Evolutionary conservation across 1,139 yeast genomes (phyloP).

Genomic region (Scheffersomyces lignicola): DNA sequence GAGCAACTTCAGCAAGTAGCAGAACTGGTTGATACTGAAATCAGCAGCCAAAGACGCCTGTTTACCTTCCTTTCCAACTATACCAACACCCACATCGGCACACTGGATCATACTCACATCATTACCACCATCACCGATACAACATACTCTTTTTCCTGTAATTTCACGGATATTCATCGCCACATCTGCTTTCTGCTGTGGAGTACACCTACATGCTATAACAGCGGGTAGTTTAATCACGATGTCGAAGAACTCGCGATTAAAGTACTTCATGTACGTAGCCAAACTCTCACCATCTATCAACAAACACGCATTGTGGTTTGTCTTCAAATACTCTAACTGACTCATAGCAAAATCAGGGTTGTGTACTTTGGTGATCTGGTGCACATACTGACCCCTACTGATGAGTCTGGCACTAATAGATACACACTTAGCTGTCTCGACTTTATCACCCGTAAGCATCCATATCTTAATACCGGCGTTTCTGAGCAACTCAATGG

Average conservation of each 20-base stretch:
- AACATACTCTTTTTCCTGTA: constrained; percentile 89
- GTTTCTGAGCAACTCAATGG: constrained; percentile 87
- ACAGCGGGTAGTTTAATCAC: constrained; percentile 86
- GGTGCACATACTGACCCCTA: constrained; percentile 91
- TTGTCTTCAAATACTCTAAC: constrained; percentile 66
- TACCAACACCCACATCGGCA: constrained; percentile 98
- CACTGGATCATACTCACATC: constrained; percentile 99
- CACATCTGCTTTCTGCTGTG: constrained; percentile 97
- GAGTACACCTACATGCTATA: constrained; percentile 96
- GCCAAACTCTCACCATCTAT: constrained; percentile 94
- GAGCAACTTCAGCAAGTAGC: constrained; percentile 79
- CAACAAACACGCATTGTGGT: constrained; percentile 73
- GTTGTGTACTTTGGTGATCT: constrained; percentile 64
- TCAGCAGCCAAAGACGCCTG: constrained; percentile 98
- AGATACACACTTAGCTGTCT: constrained; percentile 96
- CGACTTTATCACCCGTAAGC: constrained; percentile 98
- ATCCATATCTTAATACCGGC: constrained; percentile 99
- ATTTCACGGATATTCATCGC: constrained; percentile 73
- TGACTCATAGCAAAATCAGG: constrained; percentile 69
- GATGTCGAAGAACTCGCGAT: constrained; percentile 70
- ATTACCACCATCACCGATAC: constrained; percentile 99
- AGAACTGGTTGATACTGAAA: constrained; percentile 89
- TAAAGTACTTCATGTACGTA: constrained; percentile 60
- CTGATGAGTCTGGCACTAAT: constrained; percentile 89
- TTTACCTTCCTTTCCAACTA: constrained; percentile 97